These are phyloP conservation scores for Yarrowia sp. DNA, from an alignment of 805 yeast species.

Conservation along the genomic window DNA sequence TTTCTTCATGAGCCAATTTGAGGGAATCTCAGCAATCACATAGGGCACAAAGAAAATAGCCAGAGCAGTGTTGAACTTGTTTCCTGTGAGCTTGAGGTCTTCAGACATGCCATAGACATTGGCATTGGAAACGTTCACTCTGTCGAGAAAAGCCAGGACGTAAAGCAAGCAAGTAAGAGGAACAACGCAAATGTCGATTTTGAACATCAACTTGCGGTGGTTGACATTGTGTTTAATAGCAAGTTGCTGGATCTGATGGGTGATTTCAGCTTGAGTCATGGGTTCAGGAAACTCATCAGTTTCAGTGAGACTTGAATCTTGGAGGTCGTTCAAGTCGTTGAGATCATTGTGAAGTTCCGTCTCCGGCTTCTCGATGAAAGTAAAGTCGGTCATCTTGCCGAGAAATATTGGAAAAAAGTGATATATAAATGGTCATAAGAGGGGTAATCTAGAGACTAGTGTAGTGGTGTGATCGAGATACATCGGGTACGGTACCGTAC, in stretches of 20 bases:
- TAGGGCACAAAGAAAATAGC: constrained; percentile 74
- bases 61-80: constrained; percentile 61
- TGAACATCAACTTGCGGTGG: constrained; percentile 57
- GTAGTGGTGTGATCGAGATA: too few species aligned
- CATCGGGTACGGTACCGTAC: too few species aligned
- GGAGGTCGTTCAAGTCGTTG: too few species aligned
- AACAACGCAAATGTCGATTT: constrained; percentile 65
- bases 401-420: too few species aligned
- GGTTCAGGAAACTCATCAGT: background rate
- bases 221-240: constrained; percentile 52
- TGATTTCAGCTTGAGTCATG: background rate
- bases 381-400: too few species aligned
- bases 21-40: constrained; percentile 60
- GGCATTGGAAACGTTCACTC: constrained; percentile 82
- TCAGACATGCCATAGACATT: constrained; percentile 63
- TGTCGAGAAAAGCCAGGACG: constrained; percentile 71
- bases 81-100: constrained; percentile 54
- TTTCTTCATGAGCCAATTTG: constrained; percentile 60
- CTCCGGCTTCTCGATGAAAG: too few species aligned
- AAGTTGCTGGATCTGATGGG: constrained; percentile 34
- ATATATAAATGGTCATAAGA: too few species aligned
- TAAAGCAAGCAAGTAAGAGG: constrained; percentile 73
- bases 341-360: too few species aligned
- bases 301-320: background rate
- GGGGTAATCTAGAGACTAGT: too few species aligned